A percentile compares a stretch with the other conserved stretches of the same genome.
Evolutionary conservation across 1,284 basidiomycete genomes (phyloP).

Genomic region (Heterobasidion occidentale): DNA sequence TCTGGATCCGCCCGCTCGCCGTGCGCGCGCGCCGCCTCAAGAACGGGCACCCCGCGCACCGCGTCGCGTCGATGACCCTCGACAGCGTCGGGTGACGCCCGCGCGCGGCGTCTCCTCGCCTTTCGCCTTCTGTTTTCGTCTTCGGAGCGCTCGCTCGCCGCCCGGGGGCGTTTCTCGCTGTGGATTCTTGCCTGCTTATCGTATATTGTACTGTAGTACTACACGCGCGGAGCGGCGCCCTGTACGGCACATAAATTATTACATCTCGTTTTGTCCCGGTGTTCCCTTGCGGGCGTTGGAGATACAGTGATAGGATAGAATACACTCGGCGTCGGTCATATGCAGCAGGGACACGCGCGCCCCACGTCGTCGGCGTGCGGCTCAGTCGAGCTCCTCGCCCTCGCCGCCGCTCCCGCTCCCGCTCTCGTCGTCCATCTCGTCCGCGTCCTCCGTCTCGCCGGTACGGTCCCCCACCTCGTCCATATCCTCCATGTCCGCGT

Average conservation of each 20-base stretch:
- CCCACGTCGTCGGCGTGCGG: too few species aligned
- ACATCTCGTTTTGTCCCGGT: too few species aligned
- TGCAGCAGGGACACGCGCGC: too few species aligned
- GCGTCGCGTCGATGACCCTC: not conserved
- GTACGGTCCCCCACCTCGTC: slow-evolving; percentile 44
- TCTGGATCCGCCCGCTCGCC: slow-evolving; percentile 77
- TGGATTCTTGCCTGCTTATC: not conserved
- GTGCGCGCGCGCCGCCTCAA: slow-evolving; percentile 21
- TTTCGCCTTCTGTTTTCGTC: too few species aligned
- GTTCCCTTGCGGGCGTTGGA: too few species aligned
- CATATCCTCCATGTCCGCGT: slow-evolving; percentile 66
- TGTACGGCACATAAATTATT: too few species aligned
- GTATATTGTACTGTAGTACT: not conserved
- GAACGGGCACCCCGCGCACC: slow-evolving; percentile 6
- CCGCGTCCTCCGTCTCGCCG: slow-evolving; percentile 29
- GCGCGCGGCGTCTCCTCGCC: too few species aligned
- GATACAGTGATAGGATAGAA: too few species aligned
- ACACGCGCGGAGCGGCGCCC: too few species aligned
- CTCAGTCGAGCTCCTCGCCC: too few species aligned
- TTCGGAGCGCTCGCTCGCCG: too few species aligned
- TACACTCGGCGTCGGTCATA: too few species aligned
- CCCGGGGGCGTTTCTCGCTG: not conserved
- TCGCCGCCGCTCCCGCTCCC: not conserved
- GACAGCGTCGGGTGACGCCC: not conserved
- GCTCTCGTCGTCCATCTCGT: slow-evolving; percentile 20